Evolutionary conservation across 169 alveolate species (phyloP).

Genomic region (Sarcocystis neurona): DNA sequence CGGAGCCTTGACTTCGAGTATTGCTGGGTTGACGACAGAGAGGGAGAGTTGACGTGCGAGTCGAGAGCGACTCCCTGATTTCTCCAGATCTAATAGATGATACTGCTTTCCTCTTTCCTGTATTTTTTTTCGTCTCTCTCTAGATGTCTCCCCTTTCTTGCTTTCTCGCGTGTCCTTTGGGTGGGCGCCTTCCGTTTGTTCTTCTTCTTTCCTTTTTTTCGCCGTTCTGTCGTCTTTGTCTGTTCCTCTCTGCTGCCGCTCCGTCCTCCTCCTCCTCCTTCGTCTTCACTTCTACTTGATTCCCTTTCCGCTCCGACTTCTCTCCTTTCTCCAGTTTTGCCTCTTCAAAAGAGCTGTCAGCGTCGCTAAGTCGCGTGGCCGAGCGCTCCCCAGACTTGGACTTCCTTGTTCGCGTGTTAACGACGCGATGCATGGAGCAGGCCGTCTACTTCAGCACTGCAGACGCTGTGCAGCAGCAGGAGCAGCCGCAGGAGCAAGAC

Average conservation of each 20-base stretch:
- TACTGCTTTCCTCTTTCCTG: no score
- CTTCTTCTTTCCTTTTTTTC: background rate
- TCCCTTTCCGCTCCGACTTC: background rate
- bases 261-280: background rate
- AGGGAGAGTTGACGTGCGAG: no score
- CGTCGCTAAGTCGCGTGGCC: slow-evolving; percentile 64
- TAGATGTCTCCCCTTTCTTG: background rate
- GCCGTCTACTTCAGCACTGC: slow-evolving; percentile 80
- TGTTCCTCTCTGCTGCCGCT: background rate
- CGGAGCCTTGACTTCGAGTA: background rate
- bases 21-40: no score
- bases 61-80: no score
- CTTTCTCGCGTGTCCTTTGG: background rate
- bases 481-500: background rate
- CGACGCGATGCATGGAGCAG: slow-evolving; percentile 91
- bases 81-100: no score
- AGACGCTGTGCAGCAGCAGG: slow-evolving; percentile 35
- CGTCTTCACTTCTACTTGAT: background rate
- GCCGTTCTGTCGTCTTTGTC: background rate
- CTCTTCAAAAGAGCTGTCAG: slow-evolving; percentile 58
- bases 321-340: background rate
- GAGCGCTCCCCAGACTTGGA: slow-evolving; percentile 84
- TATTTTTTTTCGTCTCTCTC: no score
- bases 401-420: slow-evolving; percentile 86
- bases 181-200: background rate